These are phyloP conservation scores for Erigeron canadensis DNA, from an alignment of 129 eudicot species.

Conservation along the genomic window DNA sequence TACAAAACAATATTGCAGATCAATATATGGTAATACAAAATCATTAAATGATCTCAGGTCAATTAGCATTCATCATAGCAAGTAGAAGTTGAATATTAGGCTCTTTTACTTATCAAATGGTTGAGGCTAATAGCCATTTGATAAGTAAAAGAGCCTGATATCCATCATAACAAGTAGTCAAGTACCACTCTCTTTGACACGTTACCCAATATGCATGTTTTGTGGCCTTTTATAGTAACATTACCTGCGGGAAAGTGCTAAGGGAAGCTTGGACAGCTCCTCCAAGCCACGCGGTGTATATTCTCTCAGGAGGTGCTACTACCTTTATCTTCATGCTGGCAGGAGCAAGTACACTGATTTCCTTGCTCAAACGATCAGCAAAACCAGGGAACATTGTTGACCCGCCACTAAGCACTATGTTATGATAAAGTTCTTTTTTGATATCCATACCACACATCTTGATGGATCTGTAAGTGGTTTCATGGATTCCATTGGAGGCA, in stretches of 20 bases:
- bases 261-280: background rate
- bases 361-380: background rate
- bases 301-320: background rate
- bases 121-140: too few relatives aligned
- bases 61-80: background rate
- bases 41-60: too few relatives aligned
- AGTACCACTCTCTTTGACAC: too few relatives aligned
- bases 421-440: background rate
- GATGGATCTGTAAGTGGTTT: background rate
- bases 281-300: background rate
- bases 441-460: background rate
- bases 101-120: too few relatives aligned
- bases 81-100: too few relatives aligned
- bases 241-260: background rate
- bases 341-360: constrained; percentile 8
- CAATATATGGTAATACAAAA: too few relatives aligned
- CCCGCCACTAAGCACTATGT: constrained; percentile 3
- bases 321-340: background rate
- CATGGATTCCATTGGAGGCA: constrained; percentile 18
- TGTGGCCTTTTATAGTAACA: too few relatives aligned
- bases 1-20: too few relatives aligned
- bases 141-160: too few relatives aligned
- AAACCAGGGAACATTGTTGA: background rate
- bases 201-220: too few relatives aligned
- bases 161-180: too few relatives aligned